Evolutionary conservation across 192 early-diverging fungal species (phyloP), one percentile per base, ranked within the genome.

Genomic region (Gigaspora rosea): DNA sequence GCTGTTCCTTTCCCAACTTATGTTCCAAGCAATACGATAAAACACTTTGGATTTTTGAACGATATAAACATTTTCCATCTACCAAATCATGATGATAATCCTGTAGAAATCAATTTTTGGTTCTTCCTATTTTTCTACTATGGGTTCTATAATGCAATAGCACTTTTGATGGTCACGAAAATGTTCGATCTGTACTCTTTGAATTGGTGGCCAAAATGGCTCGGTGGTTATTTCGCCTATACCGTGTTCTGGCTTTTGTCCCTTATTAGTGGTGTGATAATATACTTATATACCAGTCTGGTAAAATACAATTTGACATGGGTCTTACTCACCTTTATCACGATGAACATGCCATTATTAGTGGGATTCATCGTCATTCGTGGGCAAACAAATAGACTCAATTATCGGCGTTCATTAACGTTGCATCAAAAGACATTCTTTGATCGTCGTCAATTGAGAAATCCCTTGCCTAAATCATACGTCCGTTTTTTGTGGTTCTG

Each of bases 401-500:
- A 80, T 15, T 84, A 85, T 80, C 73, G 85, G 41, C 79, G 83
- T n/a, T 81, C 84, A 5, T 75, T 85, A 33, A 87, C 84, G 48
- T 78, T 86, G 50, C 82, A 82, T 36, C 87, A 88, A 75, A 87
- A 89, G 72, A 88, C 88, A 20, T 86, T 91, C 61, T 81, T 89
- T 50, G 85, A 86, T 27, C 68, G 72, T 4, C 77, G 81, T 32
- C 69, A 71, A 41, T 41, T 7, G 41, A 41, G 7, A 41, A 0
- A 41, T 20, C 89, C 89, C 20, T 88, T 89, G 12, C 92, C 92
- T 12, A 78, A 89, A 1, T 92, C 91, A 7, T 93, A 93, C 73
- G 82, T 85, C 16, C 90, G 92, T 3, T 93, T 93, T 66, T 81
- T 93, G 15, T 93, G 92, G 92, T 93, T 93, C 82, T 91, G 90